Evolutionary conservation across 371 early-diverging fungal species (phyloP).

Genomic region (Mortierella sp.): DNA sequence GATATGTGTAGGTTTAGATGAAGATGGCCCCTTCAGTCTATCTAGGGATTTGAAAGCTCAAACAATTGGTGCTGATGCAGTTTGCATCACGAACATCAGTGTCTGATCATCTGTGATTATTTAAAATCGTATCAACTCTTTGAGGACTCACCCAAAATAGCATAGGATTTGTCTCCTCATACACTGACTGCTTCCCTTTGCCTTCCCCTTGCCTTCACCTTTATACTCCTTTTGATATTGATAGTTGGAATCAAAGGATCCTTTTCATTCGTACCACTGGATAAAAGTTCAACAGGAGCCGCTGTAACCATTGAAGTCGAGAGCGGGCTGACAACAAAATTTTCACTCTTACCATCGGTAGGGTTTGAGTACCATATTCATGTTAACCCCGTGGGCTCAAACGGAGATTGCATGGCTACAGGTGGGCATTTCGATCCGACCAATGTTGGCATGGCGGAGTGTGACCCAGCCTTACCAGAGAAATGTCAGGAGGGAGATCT

Average conservation of each 20-base stretch:
- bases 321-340: conserved; percentile 16
- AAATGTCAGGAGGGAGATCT: conserved; percentile 53
- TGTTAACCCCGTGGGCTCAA: conserved; percentile 32
- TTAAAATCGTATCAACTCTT: no score
- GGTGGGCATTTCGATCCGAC: conserved; percentile 43
- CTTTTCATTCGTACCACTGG: conserved; percentile 25
- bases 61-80: no score
- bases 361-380: conserved; percentile 54
- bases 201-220: not conserved
- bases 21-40: no score
- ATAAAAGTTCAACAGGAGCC: conserved; percentile 11
- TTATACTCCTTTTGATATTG: not conserved
- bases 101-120: no score
- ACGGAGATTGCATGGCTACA: conserved; percentile 33
- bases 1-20: conserved; percentile 2
- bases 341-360: conserved; percentile 15
- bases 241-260: conserved; percentile 29
- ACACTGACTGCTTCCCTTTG: not conserved
- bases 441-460: conserved; percentile 31
- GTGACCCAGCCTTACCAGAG: conserved; percentile 14
- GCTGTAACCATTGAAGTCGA: conserved; percentile 23
- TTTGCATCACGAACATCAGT: no score
- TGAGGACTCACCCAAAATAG: no score
- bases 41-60: no score
- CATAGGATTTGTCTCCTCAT: not conserved